Conservation (phyloP, 2,329 filamentous ascomycete genomes). For the Geosmithia morbida region DNA sequence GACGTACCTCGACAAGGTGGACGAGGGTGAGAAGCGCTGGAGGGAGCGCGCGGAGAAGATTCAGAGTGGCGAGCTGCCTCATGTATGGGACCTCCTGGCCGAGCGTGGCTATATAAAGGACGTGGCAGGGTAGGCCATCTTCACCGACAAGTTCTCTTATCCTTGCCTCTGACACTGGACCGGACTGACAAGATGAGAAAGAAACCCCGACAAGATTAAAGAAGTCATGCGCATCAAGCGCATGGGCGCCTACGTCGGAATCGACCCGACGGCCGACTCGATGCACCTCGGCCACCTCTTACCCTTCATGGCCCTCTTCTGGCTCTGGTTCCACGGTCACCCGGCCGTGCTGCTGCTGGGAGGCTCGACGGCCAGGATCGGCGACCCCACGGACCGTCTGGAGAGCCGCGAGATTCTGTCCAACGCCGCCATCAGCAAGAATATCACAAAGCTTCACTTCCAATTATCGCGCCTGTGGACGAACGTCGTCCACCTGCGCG, state of each 20-base stretch:
- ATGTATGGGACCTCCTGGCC: constrained; percentile 51
- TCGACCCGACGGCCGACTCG: constrained; percentile 70
- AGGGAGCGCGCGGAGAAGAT: constrained; percentile 29
- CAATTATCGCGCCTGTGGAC: constrained; percentile 60
- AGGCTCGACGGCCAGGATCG: constrained; percentile 62
- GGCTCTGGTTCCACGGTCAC: constrained; percentile 68
- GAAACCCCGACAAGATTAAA: constrained; percentile 32
- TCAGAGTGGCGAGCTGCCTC: constrained; percentile 28
- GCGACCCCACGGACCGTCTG: constrained; percentile 62
- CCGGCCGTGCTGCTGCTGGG: constrained; percentile 53
- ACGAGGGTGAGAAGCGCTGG: constrained; percentile 31
- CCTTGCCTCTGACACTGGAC: neutral
- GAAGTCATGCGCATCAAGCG: constrained; percentile 49
- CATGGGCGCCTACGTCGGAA: constrained; percentile 64
- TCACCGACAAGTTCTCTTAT: neutral
- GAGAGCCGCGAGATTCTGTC: constrained; percentile 41
- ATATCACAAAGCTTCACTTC: constrained; percentile 52
- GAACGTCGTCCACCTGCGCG: constrained; percentile 54
- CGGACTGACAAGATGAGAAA: constrained; percentile 15
- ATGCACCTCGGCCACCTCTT: constrained; percentile 70
- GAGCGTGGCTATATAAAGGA: constrained; percentile 63
- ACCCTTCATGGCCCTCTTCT: constrained; percentile 72
- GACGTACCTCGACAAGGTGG: constrained; percentile 27
- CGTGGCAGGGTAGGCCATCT: constrained; percentile 47
- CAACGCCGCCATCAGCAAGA: constrained; percentile 40